Evolutionary conservation across 1,139 yeast species (phyloP), one percentile per base, ranked within the genome.

Genomic region (Blastobotrys apis): DNA sequence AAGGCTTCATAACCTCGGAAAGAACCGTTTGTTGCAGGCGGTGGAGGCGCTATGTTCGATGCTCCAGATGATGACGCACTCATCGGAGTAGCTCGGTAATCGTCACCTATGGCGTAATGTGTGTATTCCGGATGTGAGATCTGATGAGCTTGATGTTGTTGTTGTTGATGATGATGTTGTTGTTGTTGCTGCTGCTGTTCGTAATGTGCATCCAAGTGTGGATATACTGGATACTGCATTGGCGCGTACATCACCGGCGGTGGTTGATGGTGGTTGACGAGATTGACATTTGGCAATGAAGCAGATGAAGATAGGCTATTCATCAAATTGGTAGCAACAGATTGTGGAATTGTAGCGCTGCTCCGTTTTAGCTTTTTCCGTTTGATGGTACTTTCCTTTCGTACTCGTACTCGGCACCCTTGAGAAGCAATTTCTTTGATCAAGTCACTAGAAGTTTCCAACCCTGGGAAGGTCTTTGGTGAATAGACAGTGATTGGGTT

Each of bases 401-500:
- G 49, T 13, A 65, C 65, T 13, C 67, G 54, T 22, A 63, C 67
- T 39, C 58, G 57, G 45, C 65, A 61, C 12, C 67, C 67, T 33
- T 62, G 64, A 23, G 60, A 53, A 9, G 67, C 67, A 22, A 63
- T 58, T 37, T 63, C 65, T 30, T 61, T 58, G 33, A 63, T 64
- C 39, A 63, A 49, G 32, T 62, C 65, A 26, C 63, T 58, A 21
- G 62, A 55, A 12, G 61, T 63, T 38, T 56, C 66, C 39, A 64
- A 55, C 2, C 68, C 68, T 13, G 68, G 69, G 48, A 64, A 64
- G 37, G 60, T 57, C 46, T 65, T 66, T 21, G 68, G 67, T 2
- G 66, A 57, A 52, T 61, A 64, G 15, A 64, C 68, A 4, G 61
- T 57, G 37, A 64, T 52, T 26, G 56, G 50, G 31, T 56, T 51